Evolutionary conservation across 805 yeast genomes (phyloP).

Genomic region (Saccharomyces jurei): DNA sequence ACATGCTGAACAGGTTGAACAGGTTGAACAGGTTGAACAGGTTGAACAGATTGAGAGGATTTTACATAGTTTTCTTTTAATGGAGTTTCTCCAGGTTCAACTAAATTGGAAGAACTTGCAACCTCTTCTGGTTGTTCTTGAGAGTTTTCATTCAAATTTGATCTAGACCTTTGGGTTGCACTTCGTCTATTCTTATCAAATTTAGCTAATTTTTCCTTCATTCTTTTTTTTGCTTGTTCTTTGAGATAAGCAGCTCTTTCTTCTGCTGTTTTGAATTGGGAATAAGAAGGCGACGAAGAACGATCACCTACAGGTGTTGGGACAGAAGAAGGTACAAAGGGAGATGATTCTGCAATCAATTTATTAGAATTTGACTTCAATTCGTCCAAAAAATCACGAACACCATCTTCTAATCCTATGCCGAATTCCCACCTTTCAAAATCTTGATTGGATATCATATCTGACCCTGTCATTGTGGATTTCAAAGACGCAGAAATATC

Average conservation of each 20-base stretch:
- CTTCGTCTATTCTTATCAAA: slow-evolving; percentile 54
- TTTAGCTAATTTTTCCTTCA: slow-evolving; percentile 79
- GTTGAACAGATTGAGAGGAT: background rate
- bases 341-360: slow-evolving; percentile 2
- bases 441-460: slow-evolving; percentile 35
- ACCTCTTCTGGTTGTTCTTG: background rate
- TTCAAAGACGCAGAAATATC: slow-evolving; percentile 43
- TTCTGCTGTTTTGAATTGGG: slow-evolving; percentile 39
- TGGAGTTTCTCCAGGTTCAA: slow-evolving; percentile 32
- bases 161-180: slow-evolving; percentile 3
- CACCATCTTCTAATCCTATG: slow-evolving; percentile 59
- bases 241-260: slow-evolving; percentile 75
- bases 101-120: background rate
- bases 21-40: background rate
- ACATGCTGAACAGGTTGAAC: background rate
- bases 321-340: background rate
- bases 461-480: slow-evolving; percentile 20
- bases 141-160: background rate
- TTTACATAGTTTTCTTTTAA: slow-evolving; percentile 30
- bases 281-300: slow-evolving; percentile 1
- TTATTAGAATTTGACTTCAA: slow-evolving; percentile 32
- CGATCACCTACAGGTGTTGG: slow-evolving; percentile 2
- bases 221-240: slow-evolving; percentile 71
- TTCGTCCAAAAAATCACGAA: slow-evolving; percentile 50
- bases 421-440: slow-evolving; percentile 76